These are phyloP conservation scores for Lasiodiplodia gonubiensis DNA, from an alignment of 2,329 filamentous ascomycete genomes.

Conservation along the genomic window DNA sequence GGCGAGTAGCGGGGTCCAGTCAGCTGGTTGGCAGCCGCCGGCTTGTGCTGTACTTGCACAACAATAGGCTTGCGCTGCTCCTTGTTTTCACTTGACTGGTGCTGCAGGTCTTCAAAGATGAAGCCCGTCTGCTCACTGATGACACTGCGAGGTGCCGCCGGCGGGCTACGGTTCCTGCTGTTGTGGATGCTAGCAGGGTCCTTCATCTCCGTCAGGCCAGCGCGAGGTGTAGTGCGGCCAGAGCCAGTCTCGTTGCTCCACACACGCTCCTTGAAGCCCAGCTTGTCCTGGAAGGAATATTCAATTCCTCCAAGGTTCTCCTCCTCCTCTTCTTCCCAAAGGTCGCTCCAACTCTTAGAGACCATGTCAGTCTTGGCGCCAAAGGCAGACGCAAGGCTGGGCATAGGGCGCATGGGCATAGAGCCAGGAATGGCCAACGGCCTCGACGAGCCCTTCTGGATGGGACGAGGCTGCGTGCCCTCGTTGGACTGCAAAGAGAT, in stretches of 20 bases:
- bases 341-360: conserved; percentile 98
- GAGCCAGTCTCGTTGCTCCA: conserved; percentile 46
- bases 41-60: conserved; percentile 37
- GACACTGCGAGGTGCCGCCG: conserved; percentile 42
- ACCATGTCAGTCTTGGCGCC: conserved; percentile 77
- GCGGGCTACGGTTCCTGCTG: conserved; percentile 46
- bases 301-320: conserved; percentile 67
- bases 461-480: conserved; percentile 55
- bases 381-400: conserved; percentile 79
- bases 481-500: conserved; percentile 73
- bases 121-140: conserved; percentile 72
- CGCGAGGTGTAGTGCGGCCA: conserved; percentile 57
- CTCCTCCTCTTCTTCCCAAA: conserved; percentile 97
- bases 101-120: conserved; percentile 77
- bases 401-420: conserved; percentile 68
- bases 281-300: conserved; percentile 50
- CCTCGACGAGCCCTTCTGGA: conserved; percentile 63
- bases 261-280: conserved; percentile 42
- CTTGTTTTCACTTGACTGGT: conserved; percentile 60
- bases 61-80: conserved; percentile 31
- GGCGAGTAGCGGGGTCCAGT: conserved; percentile 64
- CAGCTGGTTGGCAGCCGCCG: background rate
- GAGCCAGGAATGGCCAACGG: conserved; percentile 82
- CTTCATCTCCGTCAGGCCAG: conserved; percentile 60
- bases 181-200: conserved; percentile 60